Evolutionary conservation across 345 rosid genomes (phyloP), one percentile per base, ranked within the genome.

Genomic region (Syzygium aqueum): DNA sequence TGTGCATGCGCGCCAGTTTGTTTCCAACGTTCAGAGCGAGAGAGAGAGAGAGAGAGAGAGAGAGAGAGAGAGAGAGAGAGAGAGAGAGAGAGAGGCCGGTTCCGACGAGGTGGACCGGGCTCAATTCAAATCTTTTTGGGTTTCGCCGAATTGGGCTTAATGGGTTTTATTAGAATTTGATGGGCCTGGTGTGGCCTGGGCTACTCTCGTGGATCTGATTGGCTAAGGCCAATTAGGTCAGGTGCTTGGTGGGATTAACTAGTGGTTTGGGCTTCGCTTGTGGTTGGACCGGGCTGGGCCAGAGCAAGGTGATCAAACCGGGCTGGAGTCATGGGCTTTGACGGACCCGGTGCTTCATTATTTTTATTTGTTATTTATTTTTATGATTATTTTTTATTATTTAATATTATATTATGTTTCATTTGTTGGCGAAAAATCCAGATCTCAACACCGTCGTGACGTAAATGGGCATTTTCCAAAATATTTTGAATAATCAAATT

Each of bases 241-340:
- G 6, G 3, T 57, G 63, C 63, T 57, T 10, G 0, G 25, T 57
- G n/a, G 0, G 63, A 5, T 4, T 57, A 0, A 0, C 3, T 23
- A 23, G 63, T 57, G n/a, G 28, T 57, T 6, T 25, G 14, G 63
- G 63, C 63, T 57, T 9, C n/a, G 25, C 63, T 25, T 1, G 0
- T 56, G 63, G 13, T 57, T 12, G 28, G 63, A 40, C 43, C 6
- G 43, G 43, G 43, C 43, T 40, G 43, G 43, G 43, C 43, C 43
- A 40, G 43, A 40, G 5, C 43, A 40, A 40, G 43, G 43, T 40
- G 43, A 40, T 40, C 43, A 40, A 40, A 40, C 43, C 3, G 43
- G 43, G 43, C 43, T 40, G 43, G 43, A 40, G 43, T 40, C 6
- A 40, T 40, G 43, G 43, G 54, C 54, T 52, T 52, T 52, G 54